Conservation (phyloP, 441 rosid genomes). For the Euphorbia corollata region DNA sequence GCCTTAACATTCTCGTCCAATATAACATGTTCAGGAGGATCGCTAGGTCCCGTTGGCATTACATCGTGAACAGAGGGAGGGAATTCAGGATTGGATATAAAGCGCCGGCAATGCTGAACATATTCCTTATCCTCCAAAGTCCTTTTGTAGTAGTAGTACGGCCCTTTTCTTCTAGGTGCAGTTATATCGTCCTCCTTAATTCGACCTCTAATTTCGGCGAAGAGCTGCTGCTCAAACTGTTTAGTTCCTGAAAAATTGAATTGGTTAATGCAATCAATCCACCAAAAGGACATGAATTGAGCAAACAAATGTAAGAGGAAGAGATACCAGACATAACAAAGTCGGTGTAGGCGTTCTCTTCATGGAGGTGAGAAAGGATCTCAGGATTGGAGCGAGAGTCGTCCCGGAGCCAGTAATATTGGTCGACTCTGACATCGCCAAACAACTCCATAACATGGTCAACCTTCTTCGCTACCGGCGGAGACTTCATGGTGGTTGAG, state of each 20-base stretch:
- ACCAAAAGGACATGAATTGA: too few species aligned
- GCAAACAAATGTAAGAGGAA: too few species aligned
- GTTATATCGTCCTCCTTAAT: constrained; percentile 82
- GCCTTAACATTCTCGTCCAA: constrained; percentile 86
- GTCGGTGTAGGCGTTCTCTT: constrained; percentile 61
- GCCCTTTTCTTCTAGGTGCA: constrained; percentile 57
- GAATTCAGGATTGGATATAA: constrained; percentile 25
- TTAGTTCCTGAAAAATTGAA: constrained; percentile 45
- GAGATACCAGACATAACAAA: constrained; percentile 50
- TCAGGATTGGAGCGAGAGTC: constrained; percentile 68
- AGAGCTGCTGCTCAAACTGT: constrained; percentile 53
- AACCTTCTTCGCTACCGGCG: constrained; percentile 75
- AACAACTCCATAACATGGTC: constrained; percentile 70
- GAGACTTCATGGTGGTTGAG: constrained; percentile 17
- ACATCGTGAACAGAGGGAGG: constrained; percentile 63
- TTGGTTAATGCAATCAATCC: neutral
- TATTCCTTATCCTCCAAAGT: constrained; percentile 80
- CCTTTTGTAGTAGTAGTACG: constrained; percentile 62
- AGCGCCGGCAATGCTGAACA: constrained; percentile 61
- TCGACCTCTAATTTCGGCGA: constrained; percentile 63
- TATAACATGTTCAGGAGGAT: constrained; percentile 71
- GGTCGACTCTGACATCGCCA: constrained; percentile 66
- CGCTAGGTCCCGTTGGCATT: constrained; percentile 62
- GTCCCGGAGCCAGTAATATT: constrained; percentile 87
- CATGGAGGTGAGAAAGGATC: constrained; percentile 49